These are phyloP conservation scores for Exophiala bonariae DNA, from an alignment of 2,329 filamentous ascomycete genomes.

Conservation along the genomic window DNA sequence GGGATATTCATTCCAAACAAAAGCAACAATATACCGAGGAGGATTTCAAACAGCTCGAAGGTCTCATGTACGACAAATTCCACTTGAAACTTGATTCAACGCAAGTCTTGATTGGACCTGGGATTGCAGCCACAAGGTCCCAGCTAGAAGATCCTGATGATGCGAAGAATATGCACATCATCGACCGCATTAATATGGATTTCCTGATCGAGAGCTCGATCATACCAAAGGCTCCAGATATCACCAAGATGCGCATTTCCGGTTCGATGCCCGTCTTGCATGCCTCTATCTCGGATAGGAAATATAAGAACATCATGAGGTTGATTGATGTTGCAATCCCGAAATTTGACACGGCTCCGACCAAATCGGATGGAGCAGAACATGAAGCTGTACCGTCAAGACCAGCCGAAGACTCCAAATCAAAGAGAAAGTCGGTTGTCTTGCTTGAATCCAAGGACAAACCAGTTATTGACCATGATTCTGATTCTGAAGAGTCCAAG, in stretches of 20 bases:
- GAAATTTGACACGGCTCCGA: constrained; percentile 62
- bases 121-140: constrained; percentile 83
- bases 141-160: constrained; percentile 71
- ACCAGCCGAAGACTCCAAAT: constrained; percentile 21
- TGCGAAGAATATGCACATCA: constrained; percentile 76
- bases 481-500: constrained; percentile 54
- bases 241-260: constrained; percentile 88
- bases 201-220: constrained; percentile 97
- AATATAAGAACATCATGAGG: constrained; percentile 97
- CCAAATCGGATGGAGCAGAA: constrained; percentile 35
- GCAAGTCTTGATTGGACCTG: constrained; percentile 91
- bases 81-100: constrained; percentile 89
- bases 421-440: constrained; percentile 38
- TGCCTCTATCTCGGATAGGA: constrained; percentile 86
- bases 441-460: constrained; percentile 64
- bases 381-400: constrained; percentile 34
- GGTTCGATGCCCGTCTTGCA: constrained; percentile 91
- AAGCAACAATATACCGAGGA: constrained; percentile 82
- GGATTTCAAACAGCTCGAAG: constrained; percentile 84
- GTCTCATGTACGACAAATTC: constrained; percentile 97
- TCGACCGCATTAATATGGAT: constrained; percentile 96
- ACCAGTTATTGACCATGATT: constrained; percentile 76
- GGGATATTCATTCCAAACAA: constrained; percentile 88
- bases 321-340: constrained; percentile 94
- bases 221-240: constrained; percentile 88